Percentiles rank a stretch among this genome's conserved stretches.
phyloP scores from a whole-genome alignment of 2,329 filamentous ascomycete genomes.

The Teratosphaeria viscida region DNA sequence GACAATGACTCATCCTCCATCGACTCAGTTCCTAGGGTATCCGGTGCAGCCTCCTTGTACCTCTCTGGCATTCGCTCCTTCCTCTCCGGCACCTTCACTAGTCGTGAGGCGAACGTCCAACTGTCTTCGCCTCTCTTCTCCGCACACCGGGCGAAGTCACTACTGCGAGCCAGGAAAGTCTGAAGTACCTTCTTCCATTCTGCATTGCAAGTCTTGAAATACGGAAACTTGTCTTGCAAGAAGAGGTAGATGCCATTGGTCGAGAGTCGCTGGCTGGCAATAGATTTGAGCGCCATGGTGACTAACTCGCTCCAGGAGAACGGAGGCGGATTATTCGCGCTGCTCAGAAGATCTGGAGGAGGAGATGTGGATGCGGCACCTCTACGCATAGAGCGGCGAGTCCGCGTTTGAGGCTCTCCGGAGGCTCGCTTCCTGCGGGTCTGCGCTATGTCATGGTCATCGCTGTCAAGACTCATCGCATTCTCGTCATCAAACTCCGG shows the following conservation, averaged over 20 bases:
- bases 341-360: background rate
- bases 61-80: background rate
- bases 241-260: background rate
- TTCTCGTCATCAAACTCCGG: background rate
- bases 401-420: background rate
- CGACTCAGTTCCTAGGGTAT: background rate
- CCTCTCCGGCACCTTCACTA: background rate
- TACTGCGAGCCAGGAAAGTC: background rate
- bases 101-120: background rate
- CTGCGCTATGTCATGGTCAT: background rate
- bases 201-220: constrained; percentile 1
- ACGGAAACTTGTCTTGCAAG: constrained; percentile 4
- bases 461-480: background rate
- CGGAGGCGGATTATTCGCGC: background rate
- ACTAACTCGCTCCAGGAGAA: constrained; percentile 4
- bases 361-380: background rate
- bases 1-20: background rate
- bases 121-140: background rate
- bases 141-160: constrained; percentile 1
- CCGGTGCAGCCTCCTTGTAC: background rate
- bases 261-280: background rate
- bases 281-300: constrained; percentile 7
- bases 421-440: background rate
- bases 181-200: constrained; percentile 1
- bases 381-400: background rate